Evolutionary conservation across 345 rosid species (phyloP).

Genomic region (Trapa incisa): DNA sequence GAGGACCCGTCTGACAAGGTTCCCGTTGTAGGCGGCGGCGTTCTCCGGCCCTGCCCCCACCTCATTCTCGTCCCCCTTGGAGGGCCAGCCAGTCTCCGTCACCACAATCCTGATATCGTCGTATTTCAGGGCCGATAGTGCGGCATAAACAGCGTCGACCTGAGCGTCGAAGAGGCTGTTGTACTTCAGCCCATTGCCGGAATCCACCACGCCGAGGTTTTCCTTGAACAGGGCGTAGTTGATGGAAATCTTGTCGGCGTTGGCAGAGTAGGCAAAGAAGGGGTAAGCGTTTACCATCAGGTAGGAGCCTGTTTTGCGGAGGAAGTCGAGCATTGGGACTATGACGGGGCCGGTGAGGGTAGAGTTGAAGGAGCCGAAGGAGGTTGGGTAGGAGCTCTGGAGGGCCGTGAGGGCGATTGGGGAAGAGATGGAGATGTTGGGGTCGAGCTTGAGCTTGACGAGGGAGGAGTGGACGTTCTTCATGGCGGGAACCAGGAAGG

Average conservation of each 20-base stretch:
- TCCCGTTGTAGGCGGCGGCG: conserved; percentile 81
- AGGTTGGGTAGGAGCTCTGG: conserved; percentile 64
- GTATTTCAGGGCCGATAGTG: conserved; percentile 56
- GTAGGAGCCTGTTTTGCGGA: conserved; percentile 48
- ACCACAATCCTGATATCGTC: conserved; percentile 51
- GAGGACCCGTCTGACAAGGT: conserved; percentile 50
- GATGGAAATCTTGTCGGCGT: conserved; percentile 48
- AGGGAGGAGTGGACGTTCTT: conserved; percentile 52
- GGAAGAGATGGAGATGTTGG: conserved; percentile 52
- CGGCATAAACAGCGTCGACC: conserved; percentile 79
- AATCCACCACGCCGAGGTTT: conserved; percentile 59
- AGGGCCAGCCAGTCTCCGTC: conserved; percentile 96
- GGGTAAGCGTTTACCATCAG: conserved; percentile 83
- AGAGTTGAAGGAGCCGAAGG: conserved; percentile 65
- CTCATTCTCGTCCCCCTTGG: conserved; percentile 70
- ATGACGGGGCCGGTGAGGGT: conserved; percentile 50
- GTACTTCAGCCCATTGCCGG: conserved; percentile 69
- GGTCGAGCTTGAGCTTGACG: conserved; percentile 32
- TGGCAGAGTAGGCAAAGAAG: conserved; percentile 65
- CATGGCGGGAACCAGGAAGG: conserved; percentile 74
- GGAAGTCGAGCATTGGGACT: conserved; percentile 64
- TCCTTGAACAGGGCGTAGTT: conserved; percentile 60
- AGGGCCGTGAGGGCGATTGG: conserved; percentile 63
- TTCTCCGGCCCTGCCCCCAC: conserved; percentile 49
- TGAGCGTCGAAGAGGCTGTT: conserved; percentile 71